Evolutionary conservation across 352 stramenopile species (phyloP).

Genomic region (Pythium grandisporangium): DNA sequence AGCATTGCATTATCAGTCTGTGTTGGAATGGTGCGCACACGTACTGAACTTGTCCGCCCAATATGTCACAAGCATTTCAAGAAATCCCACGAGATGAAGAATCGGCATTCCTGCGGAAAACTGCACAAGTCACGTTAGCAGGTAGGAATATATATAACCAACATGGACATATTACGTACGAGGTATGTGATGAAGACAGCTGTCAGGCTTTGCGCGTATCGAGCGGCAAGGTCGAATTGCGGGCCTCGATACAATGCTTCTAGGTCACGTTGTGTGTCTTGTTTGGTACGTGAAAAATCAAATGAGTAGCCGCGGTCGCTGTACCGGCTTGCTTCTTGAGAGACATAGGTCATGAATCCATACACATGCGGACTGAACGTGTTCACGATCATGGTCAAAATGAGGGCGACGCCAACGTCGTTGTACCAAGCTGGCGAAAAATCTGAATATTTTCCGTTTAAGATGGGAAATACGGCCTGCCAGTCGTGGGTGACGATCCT

Average conservation of each 20-base stretch:
- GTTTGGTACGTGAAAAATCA: constrained; percentile 50
- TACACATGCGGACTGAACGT: constrained; percentile 59
- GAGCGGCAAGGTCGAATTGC: constrained; percentile 62
- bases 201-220: constrained; percentile 71
- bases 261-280: constrained; percentile 78
- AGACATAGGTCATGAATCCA: constrained; percentile 44
- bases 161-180: constrained; percentile 25
- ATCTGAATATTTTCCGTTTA: constrained; percentile 71
- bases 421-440: constrained; percentile 73
- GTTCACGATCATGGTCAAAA: constrained; percentile 82
- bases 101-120: constrained; percentile 79
- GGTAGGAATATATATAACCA: background rate
- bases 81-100: constrained; percentile 62
- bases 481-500: constrained; percentile 8
- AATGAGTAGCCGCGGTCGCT: constrained; percentile 54
- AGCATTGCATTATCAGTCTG: background rate
- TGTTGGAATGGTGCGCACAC: background rate
- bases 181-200: constrained; percentile 77
- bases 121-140: constrained; percentile 10
- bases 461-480: constrained; percentile 28
- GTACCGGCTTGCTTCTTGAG: constrained; percentile 38
- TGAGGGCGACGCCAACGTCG: constrained; percentile 68
- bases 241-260: constrained; percentile 68
- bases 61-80: constrained; percentile 69
- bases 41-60: constrained; percentile 86